phyloP scores from a whole-genome alignment of 108 stramenopile genomes.

The Cyclotella choctawhatcheeana region DNA sequence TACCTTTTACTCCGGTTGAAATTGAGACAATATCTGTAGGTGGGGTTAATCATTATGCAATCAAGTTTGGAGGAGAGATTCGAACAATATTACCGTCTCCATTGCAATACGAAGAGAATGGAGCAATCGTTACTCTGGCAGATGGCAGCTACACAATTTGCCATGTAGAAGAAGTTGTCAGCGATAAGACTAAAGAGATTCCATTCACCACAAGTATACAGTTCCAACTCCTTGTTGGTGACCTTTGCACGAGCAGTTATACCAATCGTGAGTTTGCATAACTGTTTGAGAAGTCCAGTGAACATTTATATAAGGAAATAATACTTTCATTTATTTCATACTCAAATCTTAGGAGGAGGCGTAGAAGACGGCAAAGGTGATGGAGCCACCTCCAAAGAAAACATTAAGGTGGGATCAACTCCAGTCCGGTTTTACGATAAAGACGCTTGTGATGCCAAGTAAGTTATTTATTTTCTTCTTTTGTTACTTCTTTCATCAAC shows the following conservation, averaged over 20 bases:
- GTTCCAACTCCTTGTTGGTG: conserved; percentile 31
- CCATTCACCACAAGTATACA: conserved; percentile 1
- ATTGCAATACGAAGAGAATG: conserved; percentile 25
- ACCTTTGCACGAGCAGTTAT: conserved; percentile 12
- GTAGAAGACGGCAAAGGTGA: conserved; percentile 36
- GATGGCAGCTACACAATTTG: conserved; percentile 41
- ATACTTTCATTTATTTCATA: too few relatives aligned
- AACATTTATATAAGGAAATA: too few relatives aligned
- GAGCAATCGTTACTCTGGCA: background rate
- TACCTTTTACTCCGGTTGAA: conserved; percentile 23
- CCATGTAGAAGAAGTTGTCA: conserved; percentile 36
- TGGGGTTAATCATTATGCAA: conserved; percentile 23
- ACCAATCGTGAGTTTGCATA: conserved; percentile 22
- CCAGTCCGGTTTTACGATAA: conserved; percentile 10
- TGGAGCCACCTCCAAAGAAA: conserved; percentile 29
- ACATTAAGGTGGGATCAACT: conserved; percentile 1
- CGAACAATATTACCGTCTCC: conserved; percentile 32
- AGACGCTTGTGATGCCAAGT: conserved; percentile 14
- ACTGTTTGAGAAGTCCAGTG: too few relatives aligned
- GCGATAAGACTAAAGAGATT: conserved; percentile 18
- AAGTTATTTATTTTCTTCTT: background rate
- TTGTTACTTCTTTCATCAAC: background rate
- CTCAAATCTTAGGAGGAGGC: conserved; percentile 13
- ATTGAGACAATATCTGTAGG: conserved; percentile 27
- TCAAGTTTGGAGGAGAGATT: conserved; percentile 37